Conservation (phyloP, 768 basidiomycete species). For the Termitomyces sp. region DNA sequence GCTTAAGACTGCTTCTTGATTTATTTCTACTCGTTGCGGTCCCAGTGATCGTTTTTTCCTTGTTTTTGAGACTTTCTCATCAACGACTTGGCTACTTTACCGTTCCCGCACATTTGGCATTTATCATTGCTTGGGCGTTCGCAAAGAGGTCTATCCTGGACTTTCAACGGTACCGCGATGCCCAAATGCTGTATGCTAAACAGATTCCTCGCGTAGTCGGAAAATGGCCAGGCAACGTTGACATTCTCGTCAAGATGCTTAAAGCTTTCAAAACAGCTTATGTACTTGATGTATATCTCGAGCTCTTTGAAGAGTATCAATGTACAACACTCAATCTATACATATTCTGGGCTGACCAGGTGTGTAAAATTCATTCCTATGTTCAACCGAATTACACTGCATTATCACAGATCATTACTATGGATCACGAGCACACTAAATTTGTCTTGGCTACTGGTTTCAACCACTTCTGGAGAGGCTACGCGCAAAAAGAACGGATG, state of each 20-base stretch:
- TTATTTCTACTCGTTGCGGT: conserved; percentile 32
- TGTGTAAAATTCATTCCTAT: conserved; percentile 25
- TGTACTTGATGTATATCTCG: conserved; percentile 55
- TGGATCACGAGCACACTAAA: conserved; percentile 68
- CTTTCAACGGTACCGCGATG: conserved; percentile 35
- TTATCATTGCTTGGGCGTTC: conserved; percentile 35
- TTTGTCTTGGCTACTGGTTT: conserved; percentile 64
- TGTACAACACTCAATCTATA: conserved; percentile 65
- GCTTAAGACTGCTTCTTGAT: conserved; percentile 44
- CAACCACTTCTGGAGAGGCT: conserved; percentile 61
- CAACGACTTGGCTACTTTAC: conserved; percentile 28
- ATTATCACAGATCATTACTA: conserved; percentile 58
- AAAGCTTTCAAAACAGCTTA: conserved; percentile 54
- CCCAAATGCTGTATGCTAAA: conserved; percentile 41
- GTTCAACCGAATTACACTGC: too few relatives aligned
- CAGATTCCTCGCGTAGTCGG: conserved; percentile 55
- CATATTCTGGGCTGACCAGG: conserved; percentile 66
- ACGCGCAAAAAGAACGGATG: conserved; percentile 60
- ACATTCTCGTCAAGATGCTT: conserved; percentile 54
- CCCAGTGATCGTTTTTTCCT: conserved; percentile 33
- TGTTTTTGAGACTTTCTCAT: conserved; percentile 21
- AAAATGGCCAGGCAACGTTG: conserved; percentile 76
- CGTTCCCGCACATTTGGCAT: conserved; percentile 30
- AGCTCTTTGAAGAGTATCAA: conserved; percentile 63
- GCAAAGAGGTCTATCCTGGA: conserved; percentile 28